Conservation (phyloP, 257 asterid genomes). For the Lithospermum erythrorhizon region DNA sequence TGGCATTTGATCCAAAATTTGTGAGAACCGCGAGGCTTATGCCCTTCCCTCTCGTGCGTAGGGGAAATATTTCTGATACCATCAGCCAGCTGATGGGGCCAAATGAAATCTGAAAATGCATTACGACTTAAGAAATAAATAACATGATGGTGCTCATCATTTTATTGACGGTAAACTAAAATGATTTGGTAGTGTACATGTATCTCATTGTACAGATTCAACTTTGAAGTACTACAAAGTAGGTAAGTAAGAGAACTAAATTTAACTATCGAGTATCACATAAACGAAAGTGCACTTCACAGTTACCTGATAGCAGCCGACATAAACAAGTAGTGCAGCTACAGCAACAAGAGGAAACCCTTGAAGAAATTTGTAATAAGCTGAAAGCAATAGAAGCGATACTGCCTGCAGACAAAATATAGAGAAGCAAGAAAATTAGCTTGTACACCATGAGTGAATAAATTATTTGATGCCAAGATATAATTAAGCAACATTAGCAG, state of each 20-base stretch:
- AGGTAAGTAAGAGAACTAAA: background rate
- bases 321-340: slow-evolving; percentile 85
- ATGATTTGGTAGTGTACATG: background rate
- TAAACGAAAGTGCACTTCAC: background rate
- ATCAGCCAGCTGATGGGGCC: slow-evolving; percentile 99
- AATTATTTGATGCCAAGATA: background rate
- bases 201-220: background rate
- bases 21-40: slow-evolving; percentile 96
- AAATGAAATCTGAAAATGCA: slow-evolving; percentile 62
- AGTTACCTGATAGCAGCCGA: slow-evolving; percentile 93
- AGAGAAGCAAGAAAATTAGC: slow-evolving; percentile 4
- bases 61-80: slow-evolving; percentile 97
- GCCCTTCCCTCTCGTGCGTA: slow-evolving; percentile 94
- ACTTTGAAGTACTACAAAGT: background rate
- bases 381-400: slow-evolving; percentile 84
- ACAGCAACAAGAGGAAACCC: slow-evolving; percentile 80
- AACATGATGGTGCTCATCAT: background rate
- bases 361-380: slow-evolving; percentile 86
- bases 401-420: slow-evolving; percentile 43
- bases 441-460: background rate
- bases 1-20: slow-evolving; percentile 88
- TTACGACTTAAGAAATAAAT: background rate
- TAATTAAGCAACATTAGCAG: slow-evolving; percentile 4
- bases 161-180: background rate
- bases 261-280: background rate